These are phyloP conservation scores for Agaricus subrufescens DNA, from an alignment of 768 basidiomycete species.

Conservation along the genomic window DNA sequence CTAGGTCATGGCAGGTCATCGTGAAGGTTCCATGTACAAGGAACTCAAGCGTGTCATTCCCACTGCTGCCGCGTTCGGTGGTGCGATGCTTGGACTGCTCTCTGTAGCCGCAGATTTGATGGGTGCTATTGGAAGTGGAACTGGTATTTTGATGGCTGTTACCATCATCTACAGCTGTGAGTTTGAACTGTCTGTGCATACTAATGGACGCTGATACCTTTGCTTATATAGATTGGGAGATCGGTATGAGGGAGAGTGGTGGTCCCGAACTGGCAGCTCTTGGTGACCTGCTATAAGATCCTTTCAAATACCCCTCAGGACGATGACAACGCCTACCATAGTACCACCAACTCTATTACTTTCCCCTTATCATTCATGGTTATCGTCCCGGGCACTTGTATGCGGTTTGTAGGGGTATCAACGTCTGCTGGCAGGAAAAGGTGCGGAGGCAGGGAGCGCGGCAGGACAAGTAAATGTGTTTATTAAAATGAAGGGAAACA, in stretches of 20 bases:
- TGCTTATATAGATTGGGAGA: constrained; percentile 76
- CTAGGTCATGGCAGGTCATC: constrained; percentile 82
- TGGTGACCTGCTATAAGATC: constrained; percentile 65
- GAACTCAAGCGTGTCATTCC: constrained; percentile 98
- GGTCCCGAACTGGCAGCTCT: constrained; percentile 82
- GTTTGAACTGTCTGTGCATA: constrained; percentile 22
- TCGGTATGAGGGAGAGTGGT: constrained; percentile 84
- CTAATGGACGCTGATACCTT: constrained; percentile 5
- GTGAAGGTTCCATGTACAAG: constrained; percentile 98
- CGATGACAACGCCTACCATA: not conserved
- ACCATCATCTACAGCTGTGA: constrained; percentile 94
- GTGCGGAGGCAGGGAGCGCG: too few relatives aligned
- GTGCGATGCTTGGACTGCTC: constrained; percentile 90
- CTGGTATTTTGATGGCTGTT: constrained; percentile 95
- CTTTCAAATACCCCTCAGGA: not conserved
- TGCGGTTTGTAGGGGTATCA: not conserved
- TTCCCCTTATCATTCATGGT: not conserved
- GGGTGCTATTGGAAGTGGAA: constrained; percentile 94
- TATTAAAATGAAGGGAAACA: too few relatives aligned
- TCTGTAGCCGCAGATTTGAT: constrained; percentile 91
- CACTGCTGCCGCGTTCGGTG: constrained; percentile 95
- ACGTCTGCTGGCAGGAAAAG: too few relatives aligned
- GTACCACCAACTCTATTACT: not conserved
- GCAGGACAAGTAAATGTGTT: too few relatives aligned
- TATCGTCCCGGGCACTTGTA: not conserved